These are phyloP conservation scores for Lojkania enalia DNA, from an alignment of 2,329 filamentous ascomycete species.

Conservation along the genomic window DNA sequence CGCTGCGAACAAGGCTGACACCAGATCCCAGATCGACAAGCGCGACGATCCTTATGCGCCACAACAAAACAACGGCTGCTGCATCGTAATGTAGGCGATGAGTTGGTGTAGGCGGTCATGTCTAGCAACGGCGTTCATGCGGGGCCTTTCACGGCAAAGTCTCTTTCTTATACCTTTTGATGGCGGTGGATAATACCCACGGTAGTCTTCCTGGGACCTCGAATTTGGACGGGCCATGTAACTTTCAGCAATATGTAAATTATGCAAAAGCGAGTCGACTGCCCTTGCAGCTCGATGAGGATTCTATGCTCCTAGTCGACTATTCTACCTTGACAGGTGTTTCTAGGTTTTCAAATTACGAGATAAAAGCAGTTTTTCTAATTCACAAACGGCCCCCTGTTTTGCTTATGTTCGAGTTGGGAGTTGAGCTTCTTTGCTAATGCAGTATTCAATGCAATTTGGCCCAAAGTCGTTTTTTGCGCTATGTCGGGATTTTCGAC, in stretches of 20 bases:
- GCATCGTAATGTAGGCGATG: conserved; percentile 78
- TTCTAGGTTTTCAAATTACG: conserved; percentile 33
- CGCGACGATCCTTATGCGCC: conserved; percentile 98
- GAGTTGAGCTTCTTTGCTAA: no score
- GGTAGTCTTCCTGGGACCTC: conserved; percentile 33
- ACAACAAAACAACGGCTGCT: conserved; percentile 90
- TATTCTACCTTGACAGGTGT: conserved; percentile 30
- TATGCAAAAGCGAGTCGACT: conserved; percentile 38
- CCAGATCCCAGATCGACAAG: conserved; percentile 70
- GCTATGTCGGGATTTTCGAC: no score
- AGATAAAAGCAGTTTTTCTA: conserved; percentile 29
- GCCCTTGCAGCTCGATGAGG: conserved; percentile 35
- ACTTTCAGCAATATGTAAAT: conserved; percentile 47
- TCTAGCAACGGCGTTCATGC: conserved; percentile 45
- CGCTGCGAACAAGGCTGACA: conserved; percentile 25
- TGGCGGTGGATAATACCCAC: conserved; percentile 43
- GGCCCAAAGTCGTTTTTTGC: no score
- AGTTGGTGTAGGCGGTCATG: conserved; percentile 36
- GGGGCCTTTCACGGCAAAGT: conserved; percentile 42
- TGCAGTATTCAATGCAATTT: no score
- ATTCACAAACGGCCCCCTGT: conserved; percentile 8
- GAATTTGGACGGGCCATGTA: conserved; percentile 40
- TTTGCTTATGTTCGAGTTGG: no score
- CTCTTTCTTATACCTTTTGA: conserved; percentile 38
- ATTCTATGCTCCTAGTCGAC: conserved; percentile 30